phyloP scores from a whole-genome alignment of 2,329 filamentous ascomycete species.

The Fusarium pseudoanthophilum region DNA sequence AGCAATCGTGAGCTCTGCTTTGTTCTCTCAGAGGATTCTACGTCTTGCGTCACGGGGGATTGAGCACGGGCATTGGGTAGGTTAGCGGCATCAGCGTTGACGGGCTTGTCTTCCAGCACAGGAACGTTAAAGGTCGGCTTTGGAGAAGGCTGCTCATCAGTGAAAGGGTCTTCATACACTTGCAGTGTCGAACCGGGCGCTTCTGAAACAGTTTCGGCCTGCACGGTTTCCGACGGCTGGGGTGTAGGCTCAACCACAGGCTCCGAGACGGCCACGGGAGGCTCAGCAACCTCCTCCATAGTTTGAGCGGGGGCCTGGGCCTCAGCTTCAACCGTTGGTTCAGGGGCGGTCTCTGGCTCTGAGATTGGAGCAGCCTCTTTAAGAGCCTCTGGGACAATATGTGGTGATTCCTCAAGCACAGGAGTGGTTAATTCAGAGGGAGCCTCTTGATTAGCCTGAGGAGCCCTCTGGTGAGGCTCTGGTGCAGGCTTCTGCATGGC shows the following conservation, averaged over 20 bases:
- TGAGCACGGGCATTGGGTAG: slow-evolving; percentile 44
- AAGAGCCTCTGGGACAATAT: slow-evolving; percentile 1
- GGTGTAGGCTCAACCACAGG: slow-evolving; percentile 19
- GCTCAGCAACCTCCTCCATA: slow-evolving; percentile 35
- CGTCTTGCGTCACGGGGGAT: slow-evolving; percentile 32
- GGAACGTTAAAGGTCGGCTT: slow-evolving; percentile 58
- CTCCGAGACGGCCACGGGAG: slow-evolving; percentile 3
- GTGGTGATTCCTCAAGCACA: slow-evolving; percentile 18
- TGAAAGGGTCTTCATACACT: slow-evolving; percentile 73
- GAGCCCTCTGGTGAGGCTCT: slow-evolving; percentile 13
- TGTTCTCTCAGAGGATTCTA: slow-evolving; percentile 58
- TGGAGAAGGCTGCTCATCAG: slow-evolving; percentile 58
- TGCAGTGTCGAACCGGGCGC: slow-evolving; percentile 50
- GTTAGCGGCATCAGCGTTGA: slow-evolving; percentile 65
- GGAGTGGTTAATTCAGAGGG: slow-evolving; percentile 28
- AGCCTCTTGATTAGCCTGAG: slow-evolving; percentile 15
- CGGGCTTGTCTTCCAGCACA: slow-evolving; percentile 68
- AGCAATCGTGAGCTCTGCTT: slow-evolving; percentile 72
- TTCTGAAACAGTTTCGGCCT: slow-evolving; percentile 20
- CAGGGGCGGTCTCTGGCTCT: background rate
- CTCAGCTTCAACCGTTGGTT: slow-evolving; percentile 17
- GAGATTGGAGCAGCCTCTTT: slow-evolving; percentile 6
- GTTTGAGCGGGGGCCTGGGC: slow-evolving; percentile 47
- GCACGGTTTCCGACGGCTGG: slow-evolving; percentile 3
- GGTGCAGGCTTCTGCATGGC: slow-evolving; percentile 42